Evolutionary conservation across 2,329 filamentous ascomycete genomes (phyloP).

Genomic region (Colletotrichum lini): DNA sequence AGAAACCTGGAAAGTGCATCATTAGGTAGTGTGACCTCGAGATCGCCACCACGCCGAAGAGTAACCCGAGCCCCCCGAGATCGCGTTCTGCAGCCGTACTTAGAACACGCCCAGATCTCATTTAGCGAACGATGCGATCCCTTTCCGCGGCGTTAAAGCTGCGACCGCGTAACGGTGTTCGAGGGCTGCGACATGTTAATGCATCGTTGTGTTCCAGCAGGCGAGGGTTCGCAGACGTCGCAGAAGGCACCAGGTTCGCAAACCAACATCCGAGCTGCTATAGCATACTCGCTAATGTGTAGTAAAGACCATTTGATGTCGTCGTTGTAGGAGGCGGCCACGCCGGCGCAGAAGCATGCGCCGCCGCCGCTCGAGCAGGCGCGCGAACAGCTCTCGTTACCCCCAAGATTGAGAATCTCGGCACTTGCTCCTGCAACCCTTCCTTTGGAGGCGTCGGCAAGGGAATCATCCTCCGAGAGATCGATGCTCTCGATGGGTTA

Average conservation of each 20-base stretch:
- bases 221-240: slow-evolving; percentile 51
- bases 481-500: slow-evolving; percentile 94
- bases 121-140: slow-evolving; percentile 16
- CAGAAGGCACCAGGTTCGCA: slow-evolving; percentile 49
- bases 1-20: not conserved
- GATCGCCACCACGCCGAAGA: not conserved
- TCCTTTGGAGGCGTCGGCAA: slow-evolving; percentile 99
- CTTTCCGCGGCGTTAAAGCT: slow-evolving; percentile 26
- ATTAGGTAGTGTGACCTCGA: not conserved
- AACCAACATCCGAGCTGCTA: not conserved
- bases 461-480: slow-evolving; percentile 93
- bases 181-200: slow-evolving; percentile 17
- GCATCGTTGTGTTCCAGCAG: slow-evolving; percentile 12
- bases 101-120: not conserved
- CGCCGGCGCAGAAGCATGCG: slow-evolving; percentile 93
- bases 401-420: slow-evolving; percentile 88
- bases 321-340: slow-evolving; percentile 96
- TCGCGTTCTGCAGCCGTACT: no score
- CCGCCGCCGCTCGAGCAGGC: slow-evolving; percentile 89
- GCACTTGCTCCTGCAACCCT: slow-evolving; percentile 96
- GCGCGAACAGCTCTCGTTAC: slow-evolving; percentile 92
- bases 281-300: slow-evolving; percentile 14
- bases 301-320: slow-evolving; percentile 83
- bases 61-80: not conserved
- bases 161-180: slow-evolving; percentile 14